Evolutionary conservation across 768 basidiomycete genomes (phyloP).

Genomic region (Atractiella rhizophila): DNA sequence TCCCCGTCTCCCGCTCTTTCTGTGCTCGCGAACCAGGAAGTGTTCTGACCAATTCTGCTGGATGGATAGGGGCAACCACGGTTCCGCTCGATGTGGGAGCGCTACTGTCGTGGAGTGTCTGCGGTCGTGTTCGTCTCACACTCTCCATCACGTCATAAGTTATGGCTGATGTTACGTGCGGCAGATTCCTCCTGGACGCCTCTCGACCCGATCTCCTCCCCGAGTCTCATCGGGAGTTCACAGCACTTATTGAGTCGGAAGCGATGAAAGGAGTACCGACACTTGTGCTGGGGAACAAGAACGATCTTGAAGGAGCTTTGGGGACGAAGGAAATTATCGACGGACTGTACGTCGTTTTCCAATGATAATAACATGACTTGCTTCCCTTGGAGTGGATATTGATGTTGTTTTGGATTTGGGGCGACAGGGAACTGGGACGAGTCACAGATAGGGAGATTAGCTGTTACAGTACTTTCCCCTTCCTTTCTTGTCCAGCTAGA

Average conservation of each 20-base stretch:
- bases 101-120: constrained; percentile 8
- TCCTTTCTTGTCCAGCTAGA: too few species aligned
- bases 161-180: not conserved
- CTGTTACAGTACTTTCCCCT: too few species aligned
- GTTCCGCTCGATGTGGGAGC: constrained; percentile 11
- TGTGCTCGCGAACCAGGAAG: too few species aligned
- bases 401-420: too few species aligned
- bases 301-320: constrained; percentile 6
- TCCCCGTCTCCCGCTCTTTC: too few species aligned
- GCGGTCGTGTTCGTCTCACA: constrained; percentile 5
- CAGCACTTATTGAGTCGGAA: constrained; percentile 5
- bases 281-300: constrained; percentile 10
- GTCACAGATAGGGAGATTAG: too few species aligned
- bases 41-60: too few species aligned
- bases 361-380: too few species aligned
- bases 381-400: too few species aligned
- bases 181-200: constrained; percentile 6
- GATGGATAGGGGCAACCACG: too few species aligned
- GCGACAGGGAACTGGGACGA: too few species aligned
- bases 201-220: constrained; percentile 5
- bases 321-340: constrained; percentile 7
- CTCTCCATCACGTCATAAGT: not conserved
- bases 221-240: too few species aligned
- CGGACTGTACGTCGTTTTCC: constrained; percentile 2
- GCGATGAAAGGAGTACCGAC: constrained; percentile 6